A percentile compares a stretch with the other conserved stretches of the same genome.
Evolutionary conservation across 2,329 filamentous ascomycete genomes (phyloP).

Genomic region (Byssoonygena ceratinophila): DNA sequence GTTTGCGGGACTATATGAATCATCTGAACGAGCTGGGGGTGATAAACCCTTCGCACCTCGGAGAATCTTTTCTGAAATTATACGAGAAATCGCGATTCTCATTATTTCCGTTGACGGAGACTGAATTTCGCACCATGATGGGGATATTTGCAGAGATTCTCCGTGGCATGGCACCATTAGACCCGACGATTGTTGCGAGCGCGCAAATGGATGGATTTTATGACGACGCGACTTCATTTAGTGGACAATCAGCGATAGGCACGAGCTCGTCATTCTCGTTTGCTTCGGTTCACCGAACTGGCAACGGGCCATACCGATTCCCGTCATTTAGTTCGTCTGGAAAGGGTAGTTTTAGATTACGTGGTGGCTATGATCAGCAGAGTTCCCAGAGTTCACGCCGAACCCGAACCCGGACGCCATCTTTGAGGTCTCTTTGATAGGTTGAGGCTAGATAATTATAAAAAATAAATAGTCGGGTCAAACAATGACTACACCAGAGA

Average conservation of each 20-base stretch:
- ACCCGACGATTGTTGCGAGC: conserved; percentile 43
- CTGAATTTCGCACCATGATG: conserved; percentile 69
- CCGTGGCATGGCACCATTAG: conserved; percentile 58
- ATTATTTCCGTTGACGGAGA: conserved; percentile 54
- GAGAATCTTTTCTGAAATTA: conserved; percentile 53
- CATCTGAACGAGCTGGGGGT: conserved; percentile 60
- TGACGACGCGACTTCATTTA: conserved; percentile 1
- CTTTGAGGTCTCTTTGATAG: conserved; percentile 27
- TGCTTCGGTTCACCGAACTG: conserved; percentile 7
- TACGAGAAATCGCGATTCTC: conserved; percentile 87
- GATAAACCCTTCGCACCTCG: conserved; percentile 42
- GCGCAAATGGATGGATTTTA: conserved; percentile 16
- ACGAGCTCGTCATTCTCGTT: conserved; percentile 9
- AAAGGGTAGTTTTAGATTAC: conserved; percentile 17
- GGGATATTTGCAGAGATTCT: conserved; percentile 71
- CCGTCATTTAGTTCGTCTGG: conserved; percentile 13
- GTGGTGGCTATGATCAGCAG: conserved; percentile 17
- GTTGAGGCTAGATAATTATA: background rate
- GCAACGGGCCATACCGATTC: background rate
- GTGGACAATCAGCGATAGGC: conserved; percentile 1
- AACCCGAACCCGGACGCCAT: conserved; percentile 24
- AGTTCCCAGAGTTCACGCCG: conserved; percentile 14
- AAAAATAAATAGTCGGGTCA: too few species aligned
- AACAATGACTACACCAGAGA: too few species aligned
- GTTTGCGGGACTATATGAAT: conserved; percentile 65